phyloP scores from a whole-genome alignment of 2,329 filamentous ascomycete genomes.

The Colletotrichum spaethianum region DNA sequence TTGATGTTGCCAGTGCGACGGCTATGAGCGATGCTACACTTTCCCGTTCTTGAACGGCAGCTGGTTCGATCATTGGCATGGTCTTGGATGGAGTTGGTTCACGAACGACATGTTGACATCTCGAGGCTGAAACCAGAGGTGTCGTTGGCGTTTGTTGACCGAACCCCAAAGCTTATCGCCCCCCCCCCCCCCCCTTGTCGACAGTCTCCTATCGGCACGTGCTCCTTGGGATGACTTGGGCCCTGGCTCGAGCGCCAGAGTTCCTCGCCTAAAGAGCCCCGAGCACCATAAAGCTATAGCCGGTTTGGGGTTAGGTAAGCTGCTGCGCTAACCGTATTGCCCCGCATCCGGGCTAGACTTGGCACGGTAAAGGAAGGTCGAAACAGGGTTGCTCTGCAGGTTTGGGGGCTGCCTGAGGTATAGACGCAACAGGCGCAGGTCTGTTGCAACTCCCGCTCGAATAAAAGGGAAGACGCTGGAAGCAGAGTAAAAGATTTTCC shows the following conservation, averaged over 20 bases:
- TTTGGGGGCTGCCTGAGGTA: constrained; percentile 6
- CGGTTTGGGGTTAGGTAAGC: background rate
- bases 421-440: constrained; percentile 1
- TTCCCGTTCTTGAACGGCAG: background rate
- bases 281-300: background rate
- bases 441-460: constrained; percentile 9
- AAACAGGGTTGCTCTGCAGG: background rate
- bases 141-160: constrained; percentile 1
- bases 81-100: background rate
- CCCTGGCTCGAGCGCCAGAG: background rate
- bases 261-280: constrained; percentile 3
- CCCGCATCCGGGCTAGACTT: constrained; percentile 17
- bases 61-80: background rate
- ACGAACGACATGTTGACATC: background rate
- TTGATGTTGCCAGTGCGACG: constrained; percentile 14
- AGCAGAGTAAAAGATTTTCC: constrained; percentile 26
- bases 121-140: background rate
- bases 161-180: background rate
- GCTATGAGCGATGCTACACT: constrained; percentile 11
- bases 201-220: constrained; percentile 4
- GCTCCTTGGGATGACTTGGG: background rate
- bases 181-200: background rate
- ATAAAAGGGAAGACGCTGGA: constrained; percentile 33
- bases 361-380: constrained; percentile 26
- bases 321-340: background rate